A percentile compares a stretch with the other conserved stretches of the same genome.
Evolutionary conservation across 2,329 filamentous ascomycete species (phyloP).

Genomic region (Penicillium brevicompactum): DNA sequence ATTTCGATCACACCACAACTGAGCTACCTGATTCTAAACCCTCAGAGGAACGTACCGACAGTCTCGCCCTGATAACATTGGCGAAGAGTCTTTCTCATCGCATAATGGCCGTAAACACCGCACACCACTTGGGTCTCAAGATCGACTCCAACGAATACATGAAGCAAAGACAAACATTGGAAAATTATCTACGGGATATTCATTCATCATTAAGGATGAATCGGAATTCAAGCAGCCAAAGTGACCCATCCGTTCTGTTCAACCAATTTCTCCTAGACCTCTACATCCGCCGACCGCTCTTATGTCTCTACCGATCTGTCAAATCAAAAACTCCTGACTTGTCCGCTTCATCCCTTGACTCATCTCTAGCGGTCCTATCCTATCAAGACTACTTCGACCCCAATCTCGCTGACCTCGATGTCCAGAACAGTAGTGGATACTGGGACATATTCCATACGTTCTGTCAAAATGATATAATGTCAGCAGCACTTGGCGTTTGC

Average conservation of each 20-base stretch:
- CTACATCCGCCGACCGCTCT: conserved; percentile 31
- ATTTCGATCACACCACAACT: conserved; percentile 41
- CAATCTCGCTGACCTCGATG: conserved; percentile 27
- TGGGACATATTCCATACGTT: conserved; percentile 32
- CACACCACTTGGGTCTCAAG: conserved; percentile 4
- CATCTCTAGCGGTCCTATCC: conserved; percentile 27
- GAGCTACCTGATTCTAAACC: conserved; percentile 28
- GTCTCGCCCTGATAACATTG: conserved; percentile 13
- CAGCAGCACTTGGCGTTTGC: conserved; percentile 34
- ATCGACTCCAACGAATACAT: conserved; percentile 12
- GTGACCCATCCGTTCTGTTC: conserved; percentile 7
- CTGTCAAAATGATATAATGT: conserved; percentile 34
- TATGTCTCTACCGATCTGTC: conserved; percentile 32
- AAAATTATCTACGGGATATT: conserved; percentile 13
- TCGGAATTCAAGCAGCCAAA: background rate
- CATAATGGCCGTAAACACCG: conserved; percentile 14
- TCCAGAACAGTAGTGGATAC: conserved; percentile 21
- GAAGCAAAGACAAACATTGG: conserved; percentile 8
- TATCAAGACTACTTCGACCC: conserved; percentile 39
- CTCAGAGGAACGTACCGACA: conserved; percentile 26
- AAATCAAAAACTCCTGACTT: conserved; percentile 16
- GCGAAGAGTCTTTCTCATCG: conserved; percentile 19
- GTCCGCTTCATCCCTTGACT: conserved; percentile 26
- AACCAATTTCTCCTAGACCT: conserved; percentile 31
- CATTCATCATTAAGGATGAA: conserved; percentile 8